These are phyloP conservation scores for Isoetes taiwanensis DNA, from an alignment of 75 land plant genomes.

Conservation along the genomic window DNA sequence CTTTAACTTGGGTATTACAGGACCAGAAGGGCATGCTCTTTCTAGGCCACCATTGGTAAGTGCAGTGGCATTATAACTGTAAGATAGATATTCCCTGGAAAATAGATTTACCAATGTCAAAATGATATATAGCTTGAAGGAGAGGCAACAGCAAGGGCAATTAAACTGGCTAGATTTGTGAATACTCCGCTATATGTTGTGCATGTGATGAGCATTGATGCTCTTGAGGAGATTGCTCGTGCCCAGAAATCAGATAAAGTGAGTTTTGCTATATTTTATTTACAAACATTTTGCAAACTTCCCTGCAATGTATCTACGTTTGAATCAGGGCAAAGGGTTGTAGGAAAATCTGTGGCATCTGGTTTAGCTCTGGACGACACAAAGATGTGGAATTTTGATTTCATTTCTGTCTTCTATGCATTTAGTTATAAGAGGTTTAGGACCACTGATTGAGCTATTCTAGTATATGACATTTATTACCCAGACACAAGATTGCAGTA, in stretches of 20 bases:
- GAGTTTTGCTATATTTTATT: neutral
- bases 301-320: too few species aligned
- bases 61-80: too few species aligned
- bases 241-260: conserved; percentile 67
- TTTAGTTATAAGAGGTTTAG: too few species aligned
- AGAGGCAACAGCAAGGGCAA: conserved; percentile 93
- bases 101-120: too few species aligned
- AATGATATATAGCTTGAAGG: conserved; percentile 58
- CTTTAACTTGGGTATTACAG: conserved; percentile 85
- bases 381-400: conserved; percentile 78
- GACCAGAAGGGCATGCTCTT: conserved; percentile 97
- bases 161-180: conserved; percentile 75
- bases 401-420: too few species aligned
- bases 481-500: too few species aligned
- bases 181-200: conserved; percentile 97
- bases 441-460: too few species aligned
- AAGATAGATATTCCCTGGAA: too few species aligned
- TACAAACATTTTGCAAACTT: too few species aligned
- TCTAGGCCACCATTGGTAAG: conserved; percentile 86
- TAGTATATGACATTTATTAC: too few species aligned
- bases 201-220: conserved; percentile 99
- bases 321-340: conserved; percentile 96
- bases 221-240: conserved; percentile 84
- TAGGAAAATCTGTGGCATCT: conserved; percentile 90
- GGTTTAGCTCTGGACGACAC: conserved; percentile 81